Evolutionary conservation across 805 yeast species (phyloP).

Genomic region (Barnettozyma wickerhamii): DNA sequence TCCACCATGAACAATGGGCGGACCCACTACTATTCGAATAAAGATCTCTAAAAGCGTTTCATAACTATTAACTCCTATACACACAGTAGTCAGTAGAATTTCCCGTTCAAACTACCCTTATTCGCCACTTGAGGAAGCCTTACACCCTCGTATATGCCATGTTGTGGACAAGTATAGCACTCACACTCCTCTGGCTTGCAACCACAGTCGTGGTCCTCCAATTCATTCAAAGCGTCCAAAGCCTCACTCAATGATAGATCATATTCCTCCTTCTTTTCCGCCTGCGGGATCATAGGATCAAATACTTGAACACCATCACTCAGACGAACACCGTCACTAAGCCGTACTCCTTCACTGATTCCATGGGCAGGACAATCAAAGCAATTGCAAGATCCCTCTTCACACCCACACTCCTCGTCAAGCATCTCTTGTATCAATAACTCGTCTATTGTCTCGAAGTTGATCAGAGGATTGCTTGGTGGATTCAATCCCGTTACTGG

Average conservation of each 20-base stretch:
- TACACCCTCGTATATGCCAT: slow-evolving; percentile 20
- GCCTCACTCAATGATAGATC: too few relatives aligned
- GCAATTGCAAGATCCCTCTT: slow-evolving; percentile 14
- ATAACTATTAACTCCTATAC: too few relatives aligned
- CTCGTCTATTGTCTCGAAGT: slow-evolving; percentile 20
- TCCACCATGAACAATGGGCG: too few relatives aligned
- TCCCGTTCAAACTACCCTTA: too few relatives aligned
- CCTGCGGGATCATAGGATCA: too few relatives aligned
- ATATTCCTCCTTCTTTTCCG: too few relatives aligned
- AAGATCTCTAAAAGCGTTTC: too few relatives aligned
- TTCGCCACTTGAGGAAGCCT: too few relatives aligned
- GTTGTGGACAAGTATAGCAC: slow-evolving; percentile 20
- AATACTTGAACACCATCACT: slow-evolving; percentile 15
- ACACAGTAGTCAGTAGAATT: too few relatives aligned
- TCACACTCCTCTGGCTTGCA: slow-evolving; percentile 20
- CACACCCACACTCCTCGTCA: slow-evolving; percentile 19
- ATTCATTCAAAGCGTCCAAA: background rate
- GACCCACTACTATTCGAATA: too few relatives aligned
- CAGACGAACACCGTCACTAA: slow-evolving; percentile 19
- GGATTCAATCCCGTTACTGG: too few relatives aligned
- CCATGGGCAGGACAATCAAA: slow-evolving; percentile 23
- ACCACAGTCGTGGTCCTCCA: slow-evolving; percentile 19
- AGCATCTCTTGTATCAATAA: slow-evolving; percentile 13
- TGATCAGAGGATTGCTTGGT: slow-evolving; percentile 7
- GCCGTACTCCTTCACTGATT: slow-evolving; percentile 20